Base-by-base conservation (phyloP, 768 basidiomycete species). In the Boletus coccyginus region DNA sequence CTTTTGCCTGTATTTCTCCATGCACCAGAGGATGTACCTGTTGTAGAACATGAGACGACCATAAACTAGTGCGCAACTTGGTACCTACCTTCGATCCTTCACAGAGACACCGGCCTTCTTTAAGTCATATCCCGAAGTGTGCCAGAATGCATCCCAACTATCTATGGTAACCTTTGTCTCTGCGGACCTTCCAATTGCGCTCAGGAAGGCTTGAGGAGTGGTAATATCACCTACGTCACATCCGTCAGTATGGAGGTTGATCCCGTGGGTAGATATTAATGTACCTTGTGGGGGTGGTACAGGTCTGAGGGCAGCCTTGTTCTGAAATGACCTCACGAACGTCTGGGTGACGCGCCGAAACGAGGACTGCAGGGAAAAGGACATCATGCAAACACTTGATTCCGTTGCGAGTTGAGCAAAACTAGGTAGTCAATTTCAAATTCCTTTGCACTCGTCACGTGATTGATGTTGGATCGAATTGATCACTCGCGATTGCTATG, bases 21-120 rank as follows among this genome's bases (percentile, higher is more conserved):
- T 85, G 62, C 85, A 85, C 92, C 90, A 92, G 9, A 92, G 73
- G 54, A 92, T 83, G 64, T 94, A 94, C 66, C 92, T 93, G 61
- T 16, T 93, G 61, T 16, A 43, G 10, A 44, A 46, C 51, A 59
- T 57, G 46, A 57, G 43, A 36, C 52, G 16, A 52, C 40, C 52
- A 35, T 44, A 55, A 19, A 42, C 39, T 42, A 13, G 35, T 19
- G 52, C 42, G n/a, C 35, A 16, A 35, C 33, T 7, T 29, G 36
- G 24, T 32, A 73, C 82, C 53, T n/a, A 86, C 92, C 85, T 84
- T 66, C 91, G 79, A 62, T 93, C 91, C 65, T 78, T 78, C 31
- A 88, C 81, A 39, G 74, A 72, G 10, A 94, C 53, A 5, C 89
- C 90, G 42, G 83, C 81, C 67, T 83, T 78, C 71, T 81, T 85